phyloP scores from a whole-genome alignment of 768 basidiomycete species.

The Leccinum aurantiacum region DNA sequence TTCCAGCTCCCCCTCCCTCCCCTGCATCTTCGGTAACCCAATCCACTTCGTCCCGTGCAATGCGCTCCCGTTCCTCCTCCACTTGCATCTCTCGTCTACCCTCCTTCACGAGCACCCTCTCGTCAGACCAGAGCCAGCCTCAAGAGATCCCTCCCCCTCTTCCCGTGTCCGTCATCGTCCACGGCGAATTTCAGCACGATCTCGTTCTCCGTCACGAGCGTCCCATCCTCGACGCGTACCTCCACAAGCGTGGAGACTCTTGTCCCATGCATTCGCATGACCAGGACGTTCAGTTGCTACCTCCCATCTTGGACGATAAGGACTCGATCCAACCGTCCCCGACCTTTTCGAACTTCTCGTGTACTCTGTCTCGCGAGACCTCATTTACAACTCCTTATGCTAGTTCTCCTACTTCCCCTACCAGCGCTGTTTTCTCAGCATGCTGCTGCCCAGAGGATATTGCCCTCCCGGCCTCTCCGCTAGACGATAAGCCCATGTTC shows the following conservation, averaged over 20 bases:
- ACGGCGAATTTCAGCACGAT: constrained; percentile 30
- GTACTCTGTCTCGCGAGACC: constrained; percentile 27
- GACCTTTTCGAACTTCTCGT: constrained; percentile 30
- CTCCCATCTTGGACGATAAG: constrained; percentile 21
- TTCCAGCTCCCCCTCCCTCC: constrained; percentile 28
- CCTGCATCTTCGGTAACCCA: constrained; percentile 29
- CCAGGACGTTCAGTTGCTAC: constrained; percentile 19
- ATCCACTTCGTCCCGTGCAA: constrained; percentile 26
- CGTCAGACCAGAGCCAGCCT: constrained; percentile 33
- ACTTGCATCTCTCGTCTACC: constrained; percentile 33
- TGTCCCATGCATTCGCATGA: constrained; percentile 3
- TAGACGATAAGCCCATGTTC: constrained; percentile 10
- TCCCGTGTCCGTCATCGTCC: constrained; percentile 33
- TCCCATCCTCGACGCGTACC: constrained; percentile 10
- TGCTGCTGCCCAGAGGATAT: constrained; percentile 26
- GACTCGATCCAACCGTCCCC: constrained; percentile 31
- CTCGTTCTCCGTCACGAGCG: constrained; percentile 19
- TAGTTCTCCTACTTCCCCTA: constrained; percentile 26
- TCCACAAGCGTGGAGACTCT: constrained; percentile 21
- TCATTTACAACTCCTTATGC: constrained; percentile 24
- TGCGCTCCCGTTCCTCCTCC: constrained; percentile 33
- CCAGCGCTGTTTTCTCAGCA: constrained; percentile 15
- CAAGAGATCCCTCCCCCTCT: constrained; percentile 26
- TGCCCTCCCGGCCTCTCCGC: constrained; percentile 27
- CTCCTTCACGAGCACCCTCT: constrained; percentile 35